Evolutionary conservation across 2,329 filamentous ascomycete species (phyloP), one percentile per base, ranked within the genome.

Genomic region (Didymella segeticola): DNA sequence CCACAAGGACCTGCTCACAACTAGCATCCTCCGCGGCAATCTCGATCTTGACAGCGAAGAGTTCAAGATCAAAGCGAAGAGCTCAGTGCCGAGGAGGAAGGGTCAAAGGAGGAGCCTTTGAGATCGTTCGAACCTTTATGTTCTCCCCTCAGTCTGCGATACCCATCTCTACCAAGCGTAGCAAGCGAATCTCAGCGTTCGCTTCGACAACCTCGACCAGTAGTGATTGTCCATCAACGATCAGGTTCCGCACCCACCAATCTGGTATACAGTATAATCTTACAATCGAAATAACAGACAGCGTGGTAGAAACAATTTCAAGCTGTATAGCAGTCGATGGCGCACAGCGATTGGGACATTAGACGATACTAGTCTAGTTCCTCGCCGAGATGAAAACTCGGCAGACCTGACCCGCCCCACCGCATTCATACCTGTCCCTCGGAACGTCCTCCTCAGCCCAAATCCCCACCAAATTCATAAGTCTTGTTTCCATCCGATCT

Each of bases 21-120:
- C 74, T 33, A 76, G 76, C 47, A 76, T 80, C 34, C 61, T 82
- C 17, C 69, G 74, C n/a, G 79, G 78, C 1, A 49, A 60, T 2
- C 45, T 81, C 2, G 72, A 79, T 30, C 60, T 76, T 1, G 65
- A 76, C 0, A 71, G 65, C 47, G 66, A 75, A 1, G 77, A 79
- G 39, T 77, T 78, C 61, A 67, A 58, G 45, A 64, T 71, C n/a
- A 43, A n/a, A 11, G 26, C 43, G 39, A 38, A 46, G 41, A 17
- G 45, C 23, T 23, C 23, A 38, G 26, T 51, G 53, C 11, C 14
- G 15, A 59, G 59, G 37, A 67, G 61, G 38, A 63, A 57, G 45
- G 58, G 53, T 31, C 45, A 53, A n/a, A 51, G 58, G 19, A 62
- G 56, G 30, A 64, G 58, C 29, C 51, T 30, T 5, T 65, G 41